Evolutionary conservation across 768 basidiomycete species (phyloP).

Genomic region (Mycena floridula): DNA sequence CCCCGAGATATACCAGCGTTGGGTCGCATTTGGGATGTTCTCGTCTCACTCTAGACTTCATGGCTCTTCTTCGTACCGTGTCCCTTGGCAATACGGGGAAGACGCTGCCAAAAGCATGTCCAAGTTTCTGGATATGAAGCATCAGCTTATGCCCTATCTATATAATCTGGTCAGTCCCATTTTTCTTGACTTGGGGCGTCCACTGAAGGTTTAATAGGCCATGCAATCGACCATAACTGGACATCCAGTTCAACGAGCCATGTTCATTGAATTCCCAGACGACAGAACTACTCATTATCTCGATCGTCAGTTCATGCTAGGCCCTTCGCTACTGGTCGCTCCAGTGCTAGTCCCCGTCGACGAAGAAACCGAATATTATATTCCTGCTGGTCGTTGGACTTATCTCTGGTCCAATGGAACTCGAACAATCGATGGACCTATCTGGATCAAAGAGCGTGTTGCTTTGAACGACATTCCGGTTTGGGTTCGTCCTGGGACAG

Average conservation of each 20-base stretch:
- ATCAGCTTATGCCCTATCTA: conserved; percentile 72
- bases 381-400: conserved; percentile 58
- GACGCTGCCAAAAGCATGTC: conserved; percentile 62
- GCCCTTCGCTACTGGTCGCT: conserved; percentile 54
- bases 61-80: conserved; percentile 67
- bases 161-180: conserved; percentile 42
- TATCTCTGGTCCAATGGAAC: conserved; percentile 48
- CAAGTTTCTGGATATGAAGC: conserved; percentile 54
- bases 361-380: conserved; percentile 53
- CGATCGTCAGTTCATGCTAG: conserved; percentile 39
- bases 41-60: conserved; percentile 73
- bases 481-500: conserved; percentile 54
- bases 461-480: conserved; percentile 60
- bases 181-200: neutral
- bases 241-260: conserved; percentile 54
- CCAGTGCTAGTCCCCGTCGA: conserved; percentile 51
- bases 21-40: conserved; percentile 73
- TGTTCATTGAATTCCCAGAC: conserved; percentile 59
- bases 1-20: conserved; percentile 66
- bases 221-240: conserved; percentile 44
- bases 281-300: conserved; percentile 56
- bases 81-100: conserved; percentile 74
- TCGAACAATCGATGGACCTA: conserved; percentile 49
- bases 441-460: conserved; percentile 59
- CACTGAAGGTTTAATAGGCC: conserved; percentile 30